phyloP scores from a whole-genome alignment of 208 protist genomes.

The Leishmania aethiopica region DNA sequence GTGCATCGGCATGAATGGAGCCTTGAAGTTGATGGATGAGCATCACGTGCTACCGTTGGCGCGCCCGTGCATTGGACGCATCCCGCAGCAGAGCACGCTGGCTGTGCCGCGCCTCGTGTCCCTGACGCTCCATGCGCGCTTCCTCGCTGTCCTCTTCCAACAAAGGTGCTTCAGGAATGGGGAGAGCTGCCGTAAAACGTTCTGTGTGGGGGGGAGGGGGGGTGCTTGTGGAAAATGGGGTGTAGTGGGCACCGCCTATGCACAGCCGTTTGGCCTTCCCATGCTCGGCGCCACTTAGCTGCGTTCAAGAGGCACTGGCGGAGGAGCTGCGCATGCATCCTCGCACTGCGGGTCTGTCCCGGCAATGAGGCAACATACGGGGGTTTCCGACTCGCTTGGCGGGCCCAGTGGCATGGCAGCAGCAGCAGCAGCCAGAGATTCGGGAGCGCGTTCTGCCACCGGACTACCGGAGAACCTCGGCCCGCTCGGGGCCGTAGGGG shows the following conservation, averaged over 20 bases:
- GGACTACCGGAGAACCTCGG: neutral
- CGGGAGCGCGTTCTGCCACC: neutral
- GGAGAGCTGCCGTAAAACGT: neutral
- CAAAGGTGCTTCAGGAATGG: neutral
- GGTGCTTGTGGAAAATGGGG: too few relatives aligned
- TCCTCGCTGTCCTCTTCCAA: neutral
- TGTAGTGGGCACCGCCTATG: too few relatives aligned
- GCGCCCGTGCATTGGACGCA: conserved; percentile 8
- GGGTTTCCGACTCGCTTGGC: neutral
- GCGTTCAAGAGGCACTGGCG: neutral
- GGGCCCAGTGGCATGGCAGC: too few relatives aligned
- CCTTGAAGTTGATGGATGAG: conserved; percentile 17
- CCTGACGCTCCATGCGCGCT: conserved; percentile 3
- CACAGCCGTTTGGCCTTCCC: neutral
- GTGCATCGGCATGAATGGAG: conserved; percentile 28
- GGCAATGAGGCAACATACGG: neutral
- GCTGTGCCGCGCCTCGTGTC: conserved; percentile 6
- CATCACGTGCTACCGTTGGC: conserved; percentile 15
- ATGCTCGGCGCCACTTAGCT: neutral
- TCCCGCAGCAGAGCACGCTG: conserved; percentile 14
- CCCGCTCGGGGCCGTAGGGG: conserved; percentile 43
- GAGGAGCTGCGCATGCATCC: neutral
- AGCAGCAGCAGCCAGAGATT: neutral
- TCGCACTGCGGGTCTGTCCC: neutral
- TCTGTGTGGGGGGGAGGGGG: too few relatives aligned